Percentiles rank a stretch among this genome's conserved stretches.
phyloP scores from a whole-genome alignment of 176 grass and related monocot species.

The Calamus simplicifolius region DNA sequence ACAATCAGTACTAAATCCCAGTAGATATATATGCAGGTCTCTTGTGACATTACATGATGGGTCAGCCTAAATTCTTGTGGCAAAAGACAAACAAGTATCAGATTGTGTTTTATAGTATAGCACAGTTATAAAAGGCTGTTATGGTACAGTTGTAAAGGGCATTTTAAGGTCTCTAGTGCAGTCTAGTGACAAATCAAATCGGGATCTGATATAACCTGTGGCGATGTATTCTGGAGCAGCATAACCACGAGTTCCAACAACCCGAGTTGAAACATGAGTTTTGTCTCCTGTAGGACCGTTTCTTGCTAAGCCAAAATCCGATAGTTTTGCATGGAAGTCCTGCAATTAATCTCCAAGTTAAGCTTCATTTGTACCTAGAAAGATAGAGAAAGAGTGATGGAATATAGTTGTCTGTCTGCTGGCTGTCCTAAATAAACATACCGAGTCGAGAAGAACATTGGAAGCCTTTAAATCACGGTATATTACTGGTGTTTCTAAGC shows the following conservation, averaged over 20 bases:
- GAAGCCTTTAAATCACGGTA: conserved; percentile 88
- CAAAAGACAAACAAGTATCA: too few relatives aligned
- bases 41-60: too few relatives aligned
- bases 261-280: conserved; percentile 68
- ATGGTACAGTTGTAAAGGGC: too few relatives aligned
- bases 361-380: too few relatives aligned
- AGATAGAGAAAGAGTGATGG: too few relatives aligned
- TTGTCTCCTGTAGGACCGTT: conserved; percentile 57
- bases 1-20: too few relatives aligned
- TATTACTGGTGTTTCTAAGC: conserved; percentile 46
- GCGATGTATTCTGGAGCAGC: conserved; percentile 77
- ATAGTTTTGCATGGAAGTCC: conserved; percentile 72
- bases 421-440: background rate
- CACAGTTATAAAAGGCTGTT: too few relatives aligned
- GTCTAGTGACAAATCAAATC: background rate
- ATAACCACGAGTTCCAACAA: conserved; percentile 61
- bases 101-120: too few relatives aligned
- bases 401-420: background rate
- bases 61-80: too few relatives aligned
- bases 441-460: conserved; percentile 68
- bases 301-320: conserved; percentile 74
- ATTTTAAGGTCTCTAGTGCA: too few relatives aligned
- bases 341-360: conserved; percentile 1
- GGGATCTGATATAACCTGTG: conserved; percentile 16
- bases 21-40: too few relatives aligned